phyloP scores from a whole-genome alignment of 2,329 filamentous ascomycete species.

The Xylariaceae sp. region DNA sequence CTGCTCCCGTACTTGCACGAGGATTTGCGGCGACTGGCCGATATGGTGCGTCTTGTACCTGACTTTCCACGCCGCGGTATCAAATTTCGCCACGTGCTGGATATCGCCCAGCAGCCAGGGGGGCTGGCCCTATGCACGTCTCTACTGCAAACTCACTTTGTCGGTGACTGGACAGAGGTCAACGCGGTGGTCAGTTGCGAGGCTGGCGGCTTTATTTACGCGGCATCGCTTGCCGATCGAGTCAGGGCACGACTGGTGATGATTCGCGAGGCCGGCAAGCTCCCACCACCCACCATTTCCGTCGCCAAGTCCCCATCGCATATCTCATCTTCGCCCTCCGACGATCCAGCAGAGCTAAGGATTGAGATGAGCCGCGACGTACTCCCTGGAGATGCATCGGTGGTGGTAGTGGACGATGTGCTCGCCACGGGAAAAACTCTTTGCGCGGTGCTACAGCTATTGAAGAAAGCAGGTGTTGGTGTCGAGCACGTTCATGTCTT shows the following conservation, averaged over 20 bases:
- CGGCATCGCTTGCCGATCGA: constrained; percentile 41
- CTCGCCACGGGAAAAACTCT: constrained; percentile 52
- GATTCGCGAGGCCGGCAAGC: constrained; percentile 52
- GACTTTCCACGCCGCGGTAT: constrained; percentile 48
- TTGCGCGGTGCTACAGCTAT: constrained; percentile 45
- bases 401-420: constrained; percentile 57
- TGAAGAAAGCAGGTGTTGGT: constrained; percentile 39
- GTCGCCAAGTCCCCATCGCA: constrained; percentile 44
- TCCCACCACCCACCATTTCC: constrained; percentile 51
- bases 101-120: constrained; percentile 45
- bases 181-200: constrained; percentile 48
- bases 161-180: constrained; percentile 42
- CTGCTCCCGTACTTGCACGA: constrained; percentile 43
- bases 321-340: constrained; percentile 42
- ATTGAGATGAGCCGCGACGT: constrained; percentile 46
- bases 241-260: constrained; percentile 41
- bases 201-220: constrained; percentile 52
- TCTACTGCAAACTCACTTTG: constrained; percentile 43
- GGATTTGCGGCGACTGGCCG: constrained; percentile 40
- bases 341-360: constrained; percentile 25
- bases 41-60: constrained; percentile 45
- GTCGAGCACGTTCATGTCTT: constrained; percentile 41
- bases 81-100: constrained; percentile 54
- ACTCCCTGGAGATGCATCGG: constrained; percentile 35
- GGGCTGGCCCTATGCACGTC: constrained; percentile 48